These are phyloP conservation scores for Xerocomellus dryophilus DNA, from an alignment of 768 basidiomycete species.

Conservation along the genomic window DNA sequence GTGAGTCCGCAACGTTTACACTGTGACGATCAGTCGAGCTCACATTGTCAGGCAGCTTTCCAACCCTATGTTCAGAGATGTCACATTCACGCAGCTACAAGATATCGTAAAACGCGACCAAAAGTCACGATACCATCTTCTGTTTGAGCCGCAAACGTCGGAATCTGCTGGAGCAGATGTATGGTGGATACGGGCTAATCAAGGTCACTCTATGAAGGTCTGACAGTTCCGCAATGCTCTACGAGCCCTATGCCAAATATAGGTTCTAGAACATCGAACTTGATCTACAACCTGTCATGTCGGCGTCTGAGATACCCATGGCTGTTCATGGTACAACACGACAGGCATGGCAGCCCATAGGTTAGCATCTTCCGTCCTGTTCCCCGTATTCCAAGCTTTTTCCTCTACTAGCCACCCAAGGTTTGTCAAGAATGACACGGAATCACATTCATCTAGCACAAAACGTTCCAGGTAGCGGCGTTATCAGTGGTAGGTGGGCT, in stretches of 20 bases:
- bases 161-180: slow-evolving; percentile 33
- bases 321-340: slow-evolving; percentile 81
- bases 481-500: slow-evolving; percentile 68
- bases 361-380: slow-evolving; percentile 37
- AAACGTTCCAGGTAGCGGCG: slow-evolving; percentile 59
- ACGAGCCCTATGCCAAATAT: not conserved
- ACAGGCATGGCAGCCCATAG: slow-evolving; percentile 67
- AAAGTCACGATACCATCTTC: slow-evolving; percentile 63
- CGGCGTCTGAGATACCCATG: slow-evolving; percentile 63
- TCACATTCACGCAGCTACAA: slow-evolving; percentile 55
- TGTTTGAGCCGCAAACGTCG: slow-evolving; percentile 46
- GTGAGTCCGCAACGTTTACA: slow-evolving; percentile 47
- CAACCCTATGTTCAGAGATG: slow-evolving; percentile 60
- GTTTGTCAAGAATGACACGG: slow-evolving; percentile 79
- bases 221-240: slow-evolving; percentile 8
- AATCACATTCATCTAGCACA: slow-evolving; percentile 95
- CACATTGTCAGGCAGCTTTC: slow-evolving; percentile 48
- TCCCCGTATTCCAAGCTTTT: not conserved
- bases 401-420: slow-evolving; percentile 50
- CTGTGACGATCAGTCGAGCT: not conserved
- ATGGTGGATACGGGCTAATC: slow-evolving; percentile 92
- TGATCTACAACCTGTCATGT: slow-evolving; percentile 57
- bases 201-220: slow-evolving; percentile 85
- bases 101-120: slow-evolving; percentile 63
- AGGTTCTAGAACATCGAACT: slow-evolving; percentile 58